Conservation (phyloP, 257 asterid species). For the Lycium barbarum region DNA sequence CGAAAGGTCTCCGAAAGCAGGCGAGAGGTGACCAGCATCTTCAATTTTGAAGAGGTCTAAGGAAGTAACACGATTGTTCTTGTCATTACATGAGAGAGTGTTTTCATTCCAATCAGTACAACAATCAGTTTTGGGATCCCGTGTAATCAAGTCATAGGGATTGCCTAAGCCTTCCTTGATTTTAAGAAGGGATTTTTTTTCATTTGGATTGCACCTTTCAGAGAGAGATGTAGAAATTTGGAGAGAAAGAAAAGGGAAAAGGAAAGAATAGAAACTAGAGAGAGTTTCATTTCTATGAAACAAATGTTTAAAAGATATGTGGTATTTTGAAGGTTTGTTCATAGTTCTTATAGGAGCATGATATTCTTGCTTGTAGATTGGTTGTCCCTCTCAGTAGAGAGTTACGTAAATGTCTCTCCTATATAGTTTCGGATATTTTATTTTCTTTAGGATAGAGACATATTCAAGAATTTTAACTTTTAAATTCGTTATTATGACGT, state of each 20-base stretch:
- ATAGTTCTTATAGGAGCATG: no score
- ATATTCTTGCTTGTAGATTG: no score
- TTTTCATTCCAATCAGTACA: slow-evolving; percentile 52
- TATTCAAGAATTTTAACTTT: no score
- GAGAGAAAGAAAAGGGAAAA: slow-evolving; percentile 37
- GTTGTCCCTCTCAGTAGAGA: no score
- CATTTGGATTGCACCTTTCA: slow-evolving; percentile 52
- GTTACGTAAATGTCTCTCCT: no score
- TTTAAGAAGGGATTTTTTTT: slow-evolving; percentile 52
- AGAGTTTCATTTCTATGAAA: no score
- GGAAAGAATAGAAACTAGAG: not conserved
- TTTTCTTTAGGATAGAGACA: no score
- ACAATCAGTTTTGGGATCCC: slow-evolving; percentile 65
- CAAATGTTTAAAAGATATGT: no score
- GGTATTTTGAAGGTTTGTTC: no score
- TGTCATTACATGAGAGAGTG: slow-evolving; percentile 45
- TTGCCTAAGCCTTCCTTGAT: slow-evolving; percentile 56
- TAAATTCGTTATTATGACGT: no score
- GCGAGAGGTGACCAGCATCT: slow-evolving; percentile 57
- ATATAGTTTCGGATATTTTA: no score
- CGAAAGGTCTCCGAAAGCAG: slow-evolving; percentile 54
- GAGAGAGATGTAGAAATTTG: slow-evolving; percentile 26
- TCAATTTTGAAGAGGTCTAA: slow-evolving; percentile 49
- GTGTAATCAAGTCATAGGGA: slow-evolving; percentile 56
- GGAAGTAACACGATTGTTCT: slow-evolving; percentile 50